Conservation (phyloP, 1,284 basidiomycete genomes). For the Austropuccinia psidii region DNA sequence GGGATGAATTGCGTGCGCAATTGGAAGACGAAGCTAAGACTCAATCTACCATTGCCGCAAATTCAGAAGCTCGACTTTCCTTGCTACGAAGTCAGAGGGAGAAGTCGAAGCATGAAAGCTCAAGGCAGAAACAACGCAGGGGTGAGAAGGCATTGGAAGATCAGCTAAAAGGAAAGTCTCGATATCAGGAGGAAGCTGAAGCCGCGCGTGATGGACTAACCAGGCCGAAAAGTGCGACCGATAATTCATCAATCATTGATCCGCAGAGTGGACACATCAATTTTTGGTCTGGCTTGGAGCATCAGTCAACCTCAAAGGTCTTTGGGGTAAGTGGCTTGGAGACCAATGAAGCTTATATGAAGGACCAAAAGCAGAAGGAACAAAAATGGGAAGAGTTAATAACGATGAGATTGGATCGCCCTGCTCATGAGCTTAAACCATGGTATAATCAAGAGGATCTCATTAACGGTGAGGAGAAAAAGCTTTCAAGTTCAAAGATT, state of each 20-base stretch:
- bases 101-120: slow-evolving; percentile 15
- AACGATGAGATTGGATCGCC: slow-evolving; percentile 32
- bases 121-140: slow-evolving; percentile 16
- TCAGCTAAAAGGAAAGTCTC: slow-evolving; percentile 34
- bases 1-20: slow-evolving; percentile 29
- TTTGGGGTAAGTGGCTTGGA: slow-evolving; percentile 5
- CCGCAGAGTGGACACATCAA: slow-evolving; percentile 33
- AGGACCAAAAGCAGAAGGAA: slow-evolving; percentile 24
- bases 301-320: slow-evolving; percentile 31
- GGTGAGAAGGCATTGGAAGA: slow-evolving; percentile 21
- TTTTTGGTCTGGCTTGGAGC: slow-evolving; percentile 29
- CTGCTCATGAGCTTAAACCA: slow-evolving; percentile 33
- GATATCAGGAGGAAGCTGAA: too few species aligned
- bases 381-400: slow-evolving; percentile 33
- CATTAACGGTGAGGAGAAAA: slow-evolving; percentile 29
- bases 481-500: slow-evolving; percentile 7
- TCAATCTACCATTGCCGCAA: slow-evolving; percentile 32
- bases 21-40: slow-evolving; percentile 29
- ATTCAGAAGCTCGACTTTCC: slow-evolving; percentile 28
- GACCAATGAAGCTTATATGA: slow-evolving; percentile 27
- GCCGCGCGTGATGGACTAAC: not conserved
- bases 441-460: slow-evolving; percentile 33
- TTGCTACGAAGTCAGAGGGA: slow-evolving; percentile 20
- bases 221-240: not conserved
- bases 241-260: slow-evolving; percentile 34